Percentiles rank a stretch among this genome's conserved stretches.
phyloP scores from a whole-genome alignment of 768 basidiomycete genomes.

The Paxillus rubicundulus region DNA sequence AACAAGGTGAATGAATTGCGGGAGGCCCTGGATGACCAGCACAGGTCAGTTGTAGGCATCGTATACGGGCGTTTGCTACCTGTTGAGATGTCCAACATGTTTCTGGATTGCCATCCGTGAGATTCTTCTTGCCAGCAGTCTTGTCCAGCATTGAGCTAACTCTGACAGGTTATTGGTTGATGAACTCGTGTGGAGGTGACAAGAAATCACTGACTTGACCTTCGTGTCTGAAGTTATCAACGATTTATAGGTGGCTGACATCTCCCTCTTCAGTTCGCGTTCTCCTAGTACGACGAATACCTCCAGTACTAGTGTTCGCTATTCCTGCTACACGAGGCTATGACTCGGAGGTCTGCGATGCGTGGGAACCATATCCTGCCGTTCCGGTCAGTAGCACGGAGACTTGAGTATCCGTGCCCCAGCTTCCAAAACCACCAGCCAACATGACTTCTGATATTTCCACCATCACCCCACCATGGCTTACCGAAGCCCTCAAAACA shows the following conservation, averaged over 20 bases:
- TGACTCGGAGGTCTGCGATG: constrained; percentile 1
- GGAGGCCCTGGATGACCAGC: constrained; percentile 54
- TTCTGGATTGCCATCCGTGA: constrained; percentile 68
- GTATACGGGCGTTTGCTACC: constrained; percentile 36
- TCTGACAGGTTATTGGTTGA: constrained; percentile 37
- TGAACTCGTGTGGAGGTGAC: constrained; percentile 29
- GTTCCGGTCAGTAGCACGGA: neutral
- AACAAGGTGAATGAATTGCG: constrained; percentile 68
- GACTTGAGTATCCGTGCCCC: neutral
- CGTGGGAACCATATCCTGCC: constrained; percentile 13
- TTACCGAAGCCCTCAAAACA: constrained; percentile 9
- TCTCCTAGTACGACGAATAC: neutral
- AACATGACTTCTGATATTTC: constrained; percentile 11
- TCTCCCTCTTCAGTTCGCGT: constrained; percentile 6
- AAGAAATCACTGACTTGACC: constrained; percentile 39
- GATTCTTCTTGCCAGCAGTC: constrained; percentile 64
- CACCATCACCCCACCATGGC: constrained; percentile 14
- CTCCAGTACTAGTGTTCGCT: neutral
- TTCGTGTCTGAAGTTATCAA: constrained; percentile 25
- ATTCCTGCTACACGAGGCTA: too few species aligned
- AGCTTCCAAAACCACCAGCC: neutral
- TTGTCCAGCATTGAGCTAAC: constrained; percentile 82
- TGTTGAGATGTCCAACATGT: constrained; percentile 87
- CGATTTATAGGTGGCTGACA: constrained; percentile 20
- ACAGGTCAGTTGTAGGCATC: constrained; percentile 3